phyloP scores from a whole-genome alignment of 805 yeast genomes.

The Naumovozyma dairenensis region DNA sequence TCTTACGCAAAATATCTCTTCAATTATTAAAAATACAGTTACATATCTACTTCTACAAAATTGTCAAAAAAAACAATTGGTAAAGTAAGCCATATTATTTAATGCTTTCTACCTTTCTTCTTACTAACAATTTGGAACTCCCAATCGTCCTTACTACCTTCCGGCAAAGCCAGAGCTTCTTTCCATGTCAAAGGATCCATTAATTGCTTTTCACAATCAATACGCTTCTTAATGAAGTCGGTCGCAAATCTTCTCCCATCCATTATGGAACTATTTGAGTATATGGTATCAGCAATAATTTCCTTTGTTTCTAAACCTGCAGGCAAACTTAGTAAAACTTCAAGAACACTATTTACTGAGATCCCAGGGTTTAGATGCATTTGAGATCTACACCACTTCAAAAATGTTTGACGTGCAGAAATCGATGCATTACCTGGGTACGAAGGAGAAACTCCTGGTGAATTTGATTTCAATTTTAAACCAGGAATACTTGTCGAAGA shows the following conservation, averaged over 20 bases:
- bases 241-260: conserved; percentile 91
- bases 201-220: conserved; percentile 50
- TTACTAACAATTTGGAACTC: conserved; percentile 58
- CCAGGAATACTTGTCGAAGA: conserved; percentile 5
- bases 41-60: too few relatives aligned
- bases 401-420: conserved; percentile 49
- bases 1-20: too few relatives aligned
- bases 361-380: conserved; percentile 65
- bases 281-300: conserved; percentile 86
- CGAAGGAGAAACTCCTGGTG: conserved; percentile 11
- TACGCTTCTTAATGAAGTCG: conserved; percentile 76
- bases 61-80: conserved; percentile 16
- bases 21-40: too few relatives aligned
- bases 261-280: conserved; percentile 78
- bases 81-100: conserved; percentile 3
- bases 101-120: conserved; percentile 43
- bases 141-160: conserved; percentile 40
- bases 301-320: conserved; percentile 60
- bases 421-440: conserved; percentile 13
- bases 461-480: neutral
- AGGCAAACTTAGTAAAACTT: conserved; percentile 74
- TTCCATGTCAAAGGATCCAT: conserved; percentile 55
- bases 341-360: conserved; percentile 66
- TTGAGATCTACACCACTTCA: conserved; percentile 63
- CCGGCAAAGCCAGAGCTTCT: conserved; percentile 44